These are phyloP conservation scores for Excoecaria agallocha DNA, from an alignment of 345 rosid species.

Conservation along the genomic window DNA sequence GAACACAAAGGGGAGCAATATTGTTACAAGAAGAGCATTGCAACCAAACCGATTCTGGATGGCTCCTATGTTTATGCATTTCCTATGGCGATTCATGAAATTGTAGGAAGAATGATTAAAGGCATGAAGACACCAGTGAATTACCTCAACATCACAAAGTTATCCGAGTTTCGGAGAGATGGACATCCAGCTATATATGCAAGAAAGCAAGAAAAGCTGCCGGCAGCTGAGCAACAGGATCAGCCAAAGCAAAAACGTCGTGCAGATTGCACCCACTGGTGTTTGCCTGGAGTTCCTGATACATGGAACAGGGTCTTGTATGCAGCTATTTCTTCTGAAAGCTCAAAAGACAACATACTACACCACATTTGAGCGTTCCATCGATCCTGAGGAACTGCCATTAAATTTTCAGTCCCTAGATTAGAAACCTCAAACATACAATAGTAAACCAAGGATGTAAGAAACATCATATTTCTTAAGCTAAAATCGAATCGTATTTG, in stretches of 20 bases:
- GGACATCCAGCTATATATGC: conserved; percentile 51
- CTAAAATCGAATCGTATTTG: neutral
- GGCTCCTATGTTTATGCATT: conserved; percentile 22
- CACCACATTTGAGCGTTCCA: neutral
- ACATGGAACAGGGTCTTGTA: conserved; percentile 53
- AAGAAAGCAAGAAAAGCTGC: conserved; percentile 20
- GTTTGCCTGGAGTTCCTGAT: conserved; percentile 63
- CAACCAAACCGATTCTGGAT: conserved; percentile 32
- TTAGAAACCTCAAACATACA: neutral
- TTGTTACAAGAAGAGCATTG: conserved; percentile 27
- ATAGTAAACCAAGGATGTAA: neutral
- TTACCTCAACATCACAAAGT: conserved; percentile 41
- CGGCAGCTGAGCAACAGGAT: conserved; percentile 10
- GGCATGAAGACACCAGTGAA: conserved; percentile 34
- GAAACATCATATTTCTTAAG: neutral
- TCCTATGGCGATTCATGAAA: conserved; percentile 23
- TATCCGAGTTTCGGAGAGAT: conserved; percentile 38
- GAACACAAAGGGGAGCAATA: conserved; percentile 34
- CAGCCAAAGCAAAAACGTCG: conserved; percentile 14
- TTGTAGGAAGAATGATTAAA: conserved; percentile 26
- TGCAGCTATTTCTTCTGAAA: conserved; percentile 32
- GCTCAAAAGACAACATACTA: conserved; percentile 9
- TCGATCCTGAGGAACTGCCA: neutral
- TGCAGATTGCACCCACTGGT: conserved; percentile 63
- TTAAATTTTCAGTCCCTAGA: neutral